Conservation (phyloP, 208 protist genomes). For the Naegleria gruberi region DNA sequence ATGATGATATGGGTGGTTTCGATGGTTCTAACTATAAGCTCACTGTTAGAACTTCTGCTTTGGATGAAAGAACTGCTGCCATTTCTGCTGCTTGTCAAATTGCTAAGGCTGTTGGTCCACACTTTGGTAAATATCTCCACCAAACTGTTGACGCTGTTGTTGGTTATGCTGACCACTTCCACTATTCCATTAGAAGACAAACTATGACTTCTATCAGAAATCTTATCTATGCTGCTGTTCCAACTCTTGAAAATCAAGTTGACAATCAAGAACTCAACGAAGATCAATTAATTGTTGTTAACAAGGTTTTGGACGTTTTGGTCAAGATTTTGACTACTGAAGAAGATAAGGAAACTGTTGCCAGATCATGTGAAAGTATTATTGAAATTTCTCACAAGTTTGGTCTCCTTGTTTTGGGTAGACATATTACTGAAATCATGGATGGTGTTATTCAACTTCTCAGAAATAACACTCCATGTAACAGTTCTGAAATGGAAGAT, state of each 20-base stretch:
- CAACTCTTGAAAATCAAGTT: neutral
- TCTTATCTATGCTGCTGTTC: neutral
- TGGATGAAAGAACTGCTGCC: slow-evolving; percentile 32
- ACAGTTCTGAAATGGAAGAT: neutral
- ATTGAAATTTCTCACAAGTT: neutral
- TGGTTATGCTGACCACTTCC: slow-evolving; percentile 2
- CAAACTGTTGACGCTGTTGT: neutral
- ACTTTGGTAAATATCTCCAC: slow-evolving; percentile 5
- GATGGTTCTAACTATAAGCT: neutral
- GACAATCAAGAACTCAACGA: neutral
- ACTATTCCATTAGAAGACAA: slow-evolving; percentile 24
- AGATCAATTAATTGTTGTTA: neutral
- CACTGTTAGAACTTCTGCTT: slow-evolving; percentile 17
- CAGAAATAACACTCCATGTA: neutral
- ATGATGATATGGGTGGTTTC: slow-evolving; percentile 9
- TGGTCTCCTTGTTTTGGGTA: neutral
- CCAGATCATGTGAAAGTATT: neutral
- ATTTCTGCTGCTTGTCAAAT: slow-evolving; percentile 15
- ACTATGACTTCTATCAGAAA: neutral
- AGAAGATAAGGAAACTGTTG: slow-evolving; percentile 17
- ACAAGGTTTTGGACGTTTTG: neutral
- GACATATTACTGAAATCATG: neutral
- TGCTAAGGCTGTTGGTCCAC: neutral
- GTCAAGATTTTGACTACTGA: neutral
- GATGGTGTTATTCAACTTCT: neutral